Base-by-base conservation (phyloP, 495 filamentous ascomycete species). In the Daldinia bambusicola region DNA sequence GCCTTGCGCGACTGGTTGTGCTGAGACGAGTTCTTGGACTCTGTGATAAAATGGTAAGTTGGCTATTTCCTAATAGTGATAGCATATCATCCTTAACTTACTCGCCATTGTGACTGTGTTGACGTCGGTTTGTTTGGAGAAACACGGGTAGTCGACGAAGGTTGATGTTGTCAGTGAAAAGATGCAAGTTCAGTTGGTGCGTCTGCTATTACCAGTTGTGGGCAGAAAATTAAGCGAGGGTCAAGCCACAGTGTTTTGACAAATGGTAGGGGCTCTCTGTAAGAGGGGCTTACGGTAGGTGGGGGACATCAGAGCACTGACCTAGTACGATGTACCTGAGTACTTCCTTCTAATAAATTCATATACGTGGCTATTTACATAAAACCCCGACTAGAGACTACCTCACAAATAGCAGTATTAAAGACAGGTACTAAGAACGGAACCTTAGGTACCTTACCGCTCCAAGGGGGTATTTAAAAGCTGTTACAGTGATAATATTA, bases 21-120 rank as follows among this genome's bases (percentile, higher is more conserved):
- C 89, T 98, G 94, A 73, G 94, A 97, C 83, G 93, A 94, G 89
- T 98, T 98, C 92, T 98, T 98, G 67, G 94, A 97, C 89, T 98
- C 93, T 96, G 79, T 40, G 48, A 64, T 58, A 43, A 66, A 59
- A 64, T 63, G 36, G 38, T 61, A 14, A 45, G 50, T 13, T 38
- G 31, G 0, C 10, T 62, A 20, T 50, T 38, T 61, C 31, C 48
- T 12, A 16, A 30, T 32, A 5, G 52, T 41, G 7, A 32, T 6
- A 18, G 18, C 14, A 53, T 30, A 41, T 26, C 20, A 2, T 5
- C 13, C 38, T 59, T 59, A 52, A 83, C 83, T 57, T 82, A 84
- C 83, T 84, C 78, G 83, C 83, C 83, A 84, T 84, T 82, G 81
- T 71, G 79, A 80, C 75, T 72, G 78, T 71, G 71, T 77, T 76